Conservation (phyloP, 495 filamentous ascomycete species). For the Daldinia childiae region DNA sequence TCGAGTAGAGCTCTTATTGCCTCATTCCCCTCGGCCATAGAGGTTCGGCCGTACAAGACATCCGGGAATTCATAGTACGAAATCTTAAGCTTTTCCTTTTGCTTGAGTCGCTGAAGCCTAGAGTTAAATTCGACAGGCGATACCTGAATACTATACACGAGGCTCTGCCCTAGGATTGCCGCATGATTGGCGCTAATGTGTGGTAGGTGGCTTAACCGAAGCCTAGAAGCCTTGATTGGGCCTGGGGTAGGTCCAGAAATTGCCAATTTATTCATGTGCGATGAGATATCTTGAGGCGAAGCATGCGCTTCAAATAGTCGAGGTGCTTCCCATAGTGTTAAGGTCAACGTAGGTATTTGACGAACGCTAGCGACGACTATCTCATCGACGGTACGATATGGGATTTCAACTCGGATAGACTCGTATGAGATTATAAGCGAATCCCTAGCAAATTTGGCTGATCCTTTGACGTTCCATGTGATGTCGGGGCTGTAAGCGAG, state of each 20-base stretch:
- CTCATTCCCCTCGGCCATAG: slow-evolving; percentile 30
- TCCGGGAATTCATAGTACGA: slow-evolving; percentile 36
- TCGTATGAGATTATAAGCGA: slow-evolving; percentile 48
- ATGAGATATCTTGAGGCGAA: not conserved
- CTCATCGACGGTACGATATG: slow-evolving; percentile 40
- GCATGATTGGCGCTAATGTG: slow-evolving; percentile 27
- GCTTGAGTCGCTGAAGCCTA: slow-evolving; percentile 34
- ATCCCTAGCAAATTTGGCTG: slow-evolving; percentile 56
- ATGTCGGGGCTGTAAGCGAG: slow-evolving; percentile 61
- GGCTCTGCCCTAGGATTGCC: slow-evolving; percentile 41
- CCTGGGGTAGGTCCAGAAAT: not conserved
- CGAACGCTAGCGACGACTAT: slow-evolving; percentile 22
- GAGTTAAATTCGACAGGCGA: slow-evolving; percentile 30
- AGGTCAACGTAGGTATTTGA: slow-evolving; percentile 26
- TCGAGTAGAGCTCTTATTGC: slow-evolving; percentile 34
- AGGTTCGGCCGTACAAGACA: slow-evolving; percentile 2
- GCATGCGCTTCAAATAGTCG: slow-evolving; percentile 21
- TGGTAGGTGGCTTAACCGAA: slow-evolving; percentile 35
- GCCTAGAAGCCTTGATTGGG: slow-evolving; percentile 1
- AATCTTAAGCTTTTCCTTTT: slow-evolving; percentile 41
- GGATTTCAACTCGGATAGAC: slow-evolving; percentile 39
- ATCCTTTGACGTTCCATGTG: slow-evolving; percentile 43
- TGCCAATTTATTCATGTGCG: slow-evolving; percentile 3
- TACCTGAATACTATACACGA: slow-evolving; percentile 40
- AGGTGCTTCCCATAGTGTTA: slow-evolving; percentile 44